Conservation (phyloP, 768 basidiomycete species). For the Boletales sp. region DNA sequence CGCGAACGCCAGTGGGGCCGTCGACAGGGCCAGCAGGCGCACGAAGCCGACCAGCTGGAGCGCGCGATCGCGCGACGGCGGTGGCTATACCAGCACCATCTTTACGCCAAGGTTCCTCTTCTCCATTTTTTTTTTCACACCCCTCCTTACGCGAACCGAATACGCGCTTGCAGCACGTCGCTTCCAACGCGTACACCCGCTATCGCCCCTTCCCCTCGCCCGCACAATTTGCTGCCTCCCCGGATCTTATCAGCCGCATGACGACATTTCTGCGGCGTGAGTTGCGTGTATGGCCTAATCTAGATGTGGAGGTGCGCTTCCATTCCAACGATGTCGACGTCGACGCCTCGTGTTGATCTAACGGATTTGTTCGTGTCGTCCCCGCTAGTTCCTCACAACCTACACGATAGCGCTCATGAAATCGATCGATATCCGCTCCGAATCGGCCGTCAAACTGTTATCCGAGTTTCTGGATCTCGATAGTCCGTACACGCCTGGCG, state of each 20-base stretch:
- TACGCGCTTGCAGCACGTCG: constrained; percentile 67
- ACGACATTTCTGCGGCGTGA: constrained; percentile 82
- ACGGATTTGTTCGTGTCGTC: not conserved
- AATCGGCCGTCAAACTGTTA: constrained; percentile 78
- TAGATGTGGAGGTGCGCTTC: constrained; percentile 80
- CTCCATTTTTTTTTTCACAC: not conserved
- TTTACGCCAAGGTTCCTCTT: constrained; percentile 78
- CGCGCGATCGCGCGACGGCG: constrained; percentile 66
- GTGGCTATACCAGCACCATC: constrained; percentile 75
- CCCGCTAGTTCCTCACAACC: constrained; percentile 74
- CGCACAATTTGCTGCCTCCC: constrained; percentile 74
- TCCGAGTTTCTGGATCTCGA: constrained; percentile 89
- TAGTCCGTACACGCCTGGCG: constrained; percentile 50
- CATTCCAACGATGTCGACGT: not conserved
- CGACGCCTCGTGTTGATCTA: constrained; percentile 11
- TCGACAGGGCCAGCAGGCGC: constrained; percentile 45
- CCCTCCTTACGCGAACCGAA: not conserved
- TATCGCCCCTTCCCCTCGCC: constrained; percentile 92
- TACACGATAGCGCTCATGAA: constrained; percentile 91
- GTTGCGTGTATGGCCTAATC: constrained; percentile 78
- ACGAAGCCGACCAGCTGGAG: constrained; percentile 69
- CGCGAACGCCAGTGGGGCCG: constrained; percentile 55
- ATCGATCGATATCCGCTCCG: constrained; percentile 87
- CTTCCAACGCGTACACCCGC: constrained; percentile 80
- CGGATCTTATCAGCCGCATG: constrained; percentile 69